Percentiles rank a stretch among this genome's conserved stretches.
Evolutionary conservation across 768 basidiomycete species (phyloP).

Genomic region (Amanita rubescens): DNA sequence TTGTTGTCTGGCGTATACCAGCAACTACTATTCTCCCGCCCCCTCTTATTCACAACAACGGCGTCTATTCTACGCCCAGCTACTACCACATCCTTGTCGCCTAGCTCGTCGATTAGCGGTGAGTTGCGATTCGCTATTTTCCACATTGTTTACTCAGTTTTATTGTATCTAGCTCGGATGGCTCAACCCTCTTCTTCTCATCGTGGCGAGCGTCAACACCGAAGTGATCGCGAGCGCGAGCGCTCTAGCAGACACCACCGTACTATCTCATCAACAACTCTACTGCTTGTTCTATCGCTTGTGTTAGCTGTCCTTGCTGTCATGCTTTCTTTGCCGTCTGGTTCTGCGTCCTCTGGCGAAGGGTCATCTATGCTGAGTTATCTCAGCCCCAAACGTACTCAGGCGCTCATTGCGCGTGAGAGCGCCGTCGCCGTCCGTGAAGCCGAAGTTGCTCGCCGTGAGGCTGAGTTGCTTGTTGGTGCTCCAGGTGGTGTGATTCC

Average conservation of each 20-base stretch:
- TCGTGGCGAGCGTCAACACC: conserved; percentile 52
- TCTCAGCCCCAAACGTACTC: conserved; percentile 76
- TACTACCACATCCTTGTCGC: conserved; percentile 69
- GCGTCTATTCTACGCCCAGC: conserved; percentile 64
- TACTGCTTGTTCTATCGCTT: conserved; percentile 79
- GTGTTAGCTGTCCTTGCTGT: conserved; percentile 84
- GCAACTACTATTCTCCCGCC: conserved; percentile 12
- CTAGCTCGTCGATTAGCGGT: conserved; percentile 51
- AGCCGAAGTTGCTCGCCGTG: conserved; percentile 83
- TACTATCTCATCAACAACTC: conserved; percentile 85
- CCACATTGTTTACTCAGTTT: conserved; percentile 8
- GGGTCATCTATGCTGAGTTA: conserved; percentile 55
- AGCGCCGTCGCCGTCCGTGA: conserved; percentile 75
- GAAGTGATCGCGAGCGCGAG: conserved; percentile 45
- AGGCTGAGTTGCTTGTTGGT: conserved; percentile 77
- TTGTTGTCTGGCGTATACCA: conserved; percentile 19
- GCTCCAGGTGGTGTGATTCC: conserved; percentile 77
- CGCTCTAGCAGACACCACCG: conserved; percentile 68
- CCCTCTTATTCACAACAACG: conserved; percentile 30
- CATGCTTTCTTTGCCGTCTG: conserved; percentile 79
- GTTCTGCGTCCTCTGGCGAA: conserved; percentile 28
- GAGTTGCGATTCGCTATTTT: conserved; percentile 13
- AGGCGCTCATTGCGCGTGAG: conserved; percentile 74
- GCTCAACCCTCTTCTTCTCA: conserved; percentile 83
- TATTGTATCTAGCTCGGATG: conserved; percentile 62